A percentile compares a stretch with the other conserved stretches of the same genome.
Evolutionary conservation across 352 stramenopile genomes (phyloP).

Genomic region (Phytophthora colocasiae): DNA sequence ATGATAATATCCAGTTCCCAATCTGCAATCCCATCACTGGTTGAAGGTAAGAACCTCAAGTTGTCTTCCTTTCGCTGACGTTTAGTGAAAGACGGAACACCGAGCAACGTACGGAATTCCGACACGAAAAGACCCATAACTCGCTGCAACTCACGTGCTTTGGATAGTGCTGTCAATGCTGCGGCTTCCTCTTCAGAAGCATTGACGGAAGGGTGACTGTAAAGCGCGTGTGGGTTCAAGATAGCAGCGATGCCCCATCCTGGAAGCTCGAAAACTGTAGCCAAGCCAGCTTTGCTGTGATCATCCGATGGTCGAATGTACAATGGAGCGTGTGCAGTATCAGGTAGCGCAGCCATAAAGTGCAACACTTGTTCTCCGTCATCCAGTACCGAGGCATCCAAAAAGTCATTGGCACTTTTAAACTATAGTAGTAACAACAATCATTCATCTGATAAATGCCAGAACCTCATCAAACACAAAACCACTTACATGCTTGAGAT

Average conservation of each 20-base stretch:
- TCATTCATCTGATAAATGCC: background rate
- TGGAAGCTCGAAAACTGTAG: constrained; percentile 76
- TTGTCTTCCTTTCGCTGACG: constrained; percentile 43
- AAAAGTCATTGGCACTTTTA: constrained; percentile 80
- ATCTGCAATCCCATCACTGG: constrained; percentile 58
- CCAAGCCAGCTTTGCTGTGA: constrained; percentile 21
- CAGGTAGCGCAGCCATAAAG: constrained; percentile 77
- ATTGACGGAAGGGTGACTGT: constrained; percentile 5
- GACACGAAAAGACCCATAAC: constrained; percentile 77
- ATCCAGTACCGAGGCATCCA: constrained; percentile 66
- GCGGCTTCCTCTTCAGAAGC: background rate
- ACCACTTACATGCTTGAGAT: constrained; percentile 70
- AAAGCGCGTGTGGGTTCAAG: constrained; percentile 46
- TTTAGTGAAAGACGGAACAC: constrained; percentile 57
- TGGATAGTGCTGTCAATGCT: constrained; percentile 3
- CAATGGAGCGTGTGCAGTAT: constrained; percentile 54
- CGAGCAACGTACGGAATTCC: constrained; percentile 68
- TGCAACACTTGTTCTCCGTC: constrained; percentile 81
- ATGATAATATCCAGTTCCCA: constrained; percentile 80
- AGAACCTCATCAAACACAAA: background rate
- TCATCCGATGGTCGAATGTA: constrained; percentile 46
- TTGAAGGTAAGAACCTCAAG: constrained; percentile 60
- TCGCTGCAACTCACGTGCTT: constrained; percentile 46
- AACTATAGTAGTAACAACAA: constrained; percentile 48
- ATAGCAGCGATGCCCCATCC: constrained; percentile 72